Evolutionary conservation across 2,329 filamentous ascomycete genomes (phyloP), one percentile per base, ranked within the genome.

Genomic region (Alternaria arborescens): DNA sequence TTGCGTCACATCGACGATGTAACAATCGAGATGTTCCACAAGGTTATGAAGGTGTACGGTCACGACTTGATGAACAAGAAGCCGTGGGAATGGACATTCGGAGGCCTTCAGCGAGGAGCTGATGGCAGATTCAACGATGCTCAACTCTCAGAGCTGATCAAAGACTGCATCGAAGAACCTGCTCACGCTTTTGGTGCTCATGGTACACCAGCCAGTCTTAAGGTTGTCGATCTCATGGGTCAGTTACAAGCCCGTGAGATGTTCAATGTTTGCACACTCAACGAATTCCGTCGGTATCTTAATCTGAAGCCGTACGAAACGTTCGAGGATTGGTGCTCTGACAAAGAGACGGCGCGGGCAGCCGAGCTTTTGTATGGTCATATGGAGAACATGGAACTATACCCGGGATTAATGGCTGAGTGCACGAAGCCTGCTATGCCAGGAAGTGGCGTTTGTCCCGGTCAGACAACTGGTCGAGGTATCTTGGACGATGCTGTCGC

Each of bases 271-370:
- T 89, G 89, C 0, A 90, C 90, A 0, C 82, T 96, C 56, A 95
- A 95, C 74, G 92, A 95, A 80, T 95, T 94, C 82, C 86, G 92
- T 50, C 88, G 89, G 72, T 91, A 93, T 78, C 92, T 94, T 66
- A 89, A 89, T 1, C 81, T 96, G n/a, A 91, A 90, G 79, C 85
- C 87, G 0, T 89, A 95, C 73, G 87, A 90, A 30, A 90, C 83
- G 0, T 96, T 95, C 60, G 90, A 94, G 77, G 91, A 93, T 52
- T 93, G 94, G 81, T 95, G 94, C 78, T 88, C 89, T 0, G 89
- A 95, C 67, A 89, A 89, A 0, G 84, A 86, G 28, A 85, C 94
- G 22, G 86, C 90, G 3, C 83, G 89, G 47, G 81, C 86, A 10
- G 82, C 94, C 5, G 66, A 71, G 44, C 67, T 72, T 28, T 67